Conservation (phyloP, 495 filamentous ascomycete species). For the Daldinia concentrica region DNA sequence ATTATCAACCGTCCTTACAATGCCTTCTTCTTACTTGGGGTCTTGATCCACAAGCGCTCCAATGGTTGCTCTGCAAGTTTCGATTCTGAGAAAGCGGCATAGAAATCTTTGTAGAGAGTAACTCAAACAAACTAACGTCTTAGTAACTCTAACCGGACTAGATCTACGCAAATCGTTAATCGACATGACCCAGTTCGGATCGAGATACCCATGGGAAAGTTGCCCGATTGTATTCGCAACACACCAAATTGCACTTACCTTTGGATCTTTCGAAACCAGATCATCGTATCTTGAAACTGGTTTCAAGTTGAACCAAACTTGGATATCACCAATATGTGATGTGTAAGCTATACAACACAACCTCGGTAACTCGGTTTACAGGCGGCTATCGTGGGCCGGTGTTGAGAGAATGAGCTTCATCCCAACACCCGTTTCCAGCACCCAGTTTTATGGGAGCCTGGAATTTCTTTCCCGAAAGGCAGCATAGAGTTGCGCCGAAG, state of each 20-base stretch:
- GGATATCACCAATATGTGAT: not conserved
- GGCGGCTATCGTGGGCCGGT: not conserved
- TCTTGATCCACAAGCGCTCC: slow-evolving; percentile 22
- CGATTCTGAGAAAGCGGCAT: not conserved
- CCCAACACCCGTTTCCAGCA: not conserved
- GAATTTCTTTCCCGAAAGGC: not conserved
- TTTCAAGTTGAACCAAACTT: slow-evolving; percentile 6
- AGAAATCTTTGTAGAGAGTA: not conserved
- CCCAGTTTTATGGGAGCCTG: not conserved
- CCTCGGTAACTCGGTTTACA: not conserved
- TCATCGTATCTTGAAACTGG: slow-evolving; percentile 11
- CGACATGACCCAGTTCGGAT: not conserved
- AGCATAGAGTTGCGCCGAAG: not conserved
- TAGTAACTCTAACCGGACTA: slow-evolving; percentile 4
- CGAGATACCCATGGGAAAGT: not conserved
- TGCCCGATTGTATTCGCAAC: not conserved
- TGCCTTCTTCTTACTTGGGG: slow-evolving; percentile 7
- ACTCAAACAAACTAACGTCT: not conserved
- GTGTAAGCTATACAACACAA: not conserved
- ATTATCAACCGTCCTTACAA: slow-evolving; percentile 12
- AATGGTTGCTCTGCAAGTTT: slow-evolving; percentile 6
- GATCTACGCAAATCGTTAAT: slow-evolving; percentile 5
- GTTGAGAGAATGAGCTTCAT: not conserved
- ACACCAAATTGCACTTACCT: not conserved
- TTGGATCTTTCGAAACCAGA: slow-evolving; percentile 14